Conservation (phyloP, 179 eudicot species). For the Pouteria campechiana region DNA sequence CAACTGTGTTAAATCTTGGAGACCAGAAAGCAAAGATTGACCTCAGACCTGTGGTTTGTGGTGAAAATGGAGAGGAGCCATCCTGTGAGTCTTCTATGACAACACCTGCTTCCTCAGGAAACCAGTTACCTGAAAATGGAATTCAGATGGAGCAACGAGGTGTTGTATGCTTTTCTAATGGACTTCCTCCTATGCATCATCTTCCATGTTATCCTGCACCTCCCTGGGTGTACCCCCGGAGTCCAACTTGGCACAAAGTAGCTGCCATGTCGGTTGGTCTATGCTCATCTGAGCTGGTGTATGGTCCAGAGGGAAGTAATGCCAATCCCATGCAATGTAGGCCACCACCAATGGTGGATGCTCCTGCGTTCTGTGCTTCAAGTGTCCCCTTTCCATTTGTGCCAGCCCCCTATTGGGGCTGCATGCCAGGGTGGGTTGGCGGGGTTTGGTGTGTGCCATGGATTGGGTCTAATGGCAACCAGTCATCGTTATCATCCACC, state of each 20-base stretch:
- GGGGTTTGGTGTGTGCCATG: conserved; percentile 19
- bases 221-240: conserved; percentile 45
- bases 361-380: conserved; percentile 26
- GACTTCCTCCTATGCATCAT: conserved; percentile 24
- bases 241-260: conserved; percentile 1
- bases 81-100: not conserved
- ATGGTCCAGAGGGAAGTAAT: not conserved
- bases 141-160: no score
- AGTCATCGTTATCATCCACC: conserved; percentile 1
- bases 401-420: conserved; percentile 26
- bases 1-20: no score
- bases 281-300: conserved; percentile 1
- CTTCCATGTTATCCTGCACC: conserved; percentile 14
- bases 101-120: not conserved
- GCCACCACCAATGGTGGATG: conserved; percentile 9
- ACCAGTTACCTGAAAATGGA: no score
- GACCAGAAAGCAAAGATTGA: no score
- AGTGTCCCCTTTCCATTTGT: conserved; percentile 34
- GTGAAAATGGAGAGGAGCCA: conserved; percentile 1
- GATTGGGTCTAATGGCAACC: conserved; percentile 4
- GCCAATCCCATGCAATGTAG: conserved; percentile 17
- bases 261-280: not conserved
- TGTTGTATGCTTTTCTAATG: no score
- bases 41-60: no score
- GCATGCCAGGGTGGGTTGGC: conserved; percentile 4